Evolutionary conservation across 208 protist species (phyloP).

Genomic region (Leishmania lainsoni): DNA sequence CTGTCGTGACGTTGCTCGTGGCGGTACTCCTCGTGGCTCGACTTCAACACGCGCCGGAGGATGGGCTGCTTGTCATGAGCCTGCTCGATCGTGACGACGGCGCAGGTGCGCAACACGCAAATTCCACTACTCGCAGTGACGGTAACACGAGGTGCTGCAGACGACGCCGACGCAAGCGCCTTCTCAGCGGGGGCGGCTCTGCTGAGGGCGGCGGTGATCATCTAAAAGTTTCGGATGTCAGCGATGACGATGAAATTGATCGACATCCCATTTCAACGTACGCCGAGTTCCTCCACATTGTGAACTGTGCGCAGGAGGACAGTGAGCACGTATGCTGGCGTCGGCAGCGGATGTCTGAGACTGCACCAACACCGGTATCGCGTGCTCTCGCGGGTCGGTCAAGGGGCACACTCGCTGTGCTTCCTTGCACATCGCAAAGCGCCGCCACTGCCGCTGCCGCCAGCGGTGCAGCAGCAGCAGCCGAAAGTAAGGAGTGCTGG

Average conservation of each 20-base stretch:
- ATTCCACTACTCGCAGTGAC: background rate
- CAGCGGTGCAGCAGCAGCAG: constrained; percentile 2
- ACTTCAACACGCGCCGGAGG: constrained; percentile 37
- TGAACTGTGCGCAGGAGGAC: constrained; percentile 10
- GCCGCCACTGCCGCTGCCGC: background rate
- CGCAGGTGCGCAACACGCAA: background rate
- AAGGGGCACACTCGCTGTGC: constrained; percentile 47
- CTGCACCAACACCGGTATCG: constrained; percentile 45
- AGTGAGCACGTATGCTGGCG: constrained; percentile 21
- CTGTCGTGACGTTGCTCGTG: constrained; percentile 34
- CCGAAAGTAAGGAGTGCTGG: background rate
- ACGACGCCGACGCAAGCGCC: background rate
- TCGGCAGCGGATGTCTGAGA: constrained; percentile 24
- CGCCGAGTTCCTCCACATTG: constrained; percentile 7
- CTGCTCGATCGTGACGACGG: constrained; percentile 7
- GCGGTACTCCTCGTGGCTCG: constrained; percentile 36
- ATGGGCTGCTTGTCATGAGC: constrained; percentile 18
- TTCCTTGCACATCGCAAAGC: constrained; percentile 43
- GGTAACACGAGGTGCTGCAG: too few species aligned
- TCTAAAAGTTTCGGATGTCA: background rate
- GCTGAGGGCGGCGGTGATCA: background rate
- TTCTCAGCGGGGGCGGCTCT: background rate
- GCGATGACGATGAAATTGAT: background rate
- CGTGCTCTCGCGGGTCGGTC: constrained; percentile 44
- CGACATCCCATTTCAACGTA: background rate